phyloP scores from a whole-genome alignment of 345 rosid species.

The Pugionium dolabratum region DNA sequence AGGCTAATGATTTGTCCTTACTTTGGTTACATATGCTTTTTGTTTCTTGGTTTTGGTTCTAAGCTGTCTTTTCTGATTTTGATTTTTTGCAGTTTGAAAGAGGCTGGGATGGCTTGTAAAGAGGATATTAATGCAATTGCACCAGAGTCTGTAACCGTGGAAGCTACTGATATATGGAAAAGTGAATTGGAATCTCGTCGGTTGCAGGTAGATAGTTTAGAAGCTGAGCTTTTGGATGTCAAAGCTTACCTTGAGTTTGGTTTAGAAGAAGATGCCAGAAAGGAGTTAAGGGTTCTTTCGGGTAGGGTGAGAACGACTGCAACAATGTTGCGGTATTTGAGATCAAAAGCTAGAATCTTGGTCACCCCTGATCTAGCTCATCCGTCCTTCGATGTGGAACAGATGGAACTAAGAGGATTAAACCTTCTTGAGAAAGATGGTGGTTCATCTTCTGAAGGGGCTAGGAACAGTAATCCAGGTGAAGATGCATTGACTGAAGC shows the following conservation, averaged over 20 bases:
- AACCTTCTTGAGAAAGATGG: conserved; percentile 61
- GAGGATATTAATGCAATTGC: conserved; percentile 47
- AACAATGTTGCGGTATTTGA: conserved; percentile 63
- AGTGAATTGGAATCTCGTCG: conserved; percentile 62
- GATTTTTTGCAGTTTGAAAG: conserved; percentile 30
- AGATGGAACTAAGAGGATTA: conserved; percentile 48
- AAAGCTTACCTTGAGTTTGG: conserved; percentile 55
- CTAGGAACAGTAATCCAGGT: conserved; percentile 4
- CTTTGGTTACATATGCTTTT: neutral
- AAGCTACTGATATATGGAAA: conserved; percentile 56
- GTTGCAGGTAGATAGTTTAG: conserved; percentile 64
- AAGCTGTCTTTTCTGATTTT: neutral
- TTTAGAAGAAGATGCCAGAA: conserved; percentile 66
- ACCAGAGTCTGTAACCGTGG: conserved; percentile 43
- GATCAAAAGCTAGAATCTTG: conserved; percentile 72
- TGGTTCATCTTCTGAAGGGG: conserved; percentile 55
- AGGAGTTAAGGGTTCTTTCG: conserved; percentile 75
- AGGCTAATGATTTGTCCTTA: conserved; percentile 27
- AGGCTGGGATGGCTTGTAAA: conserved; percentile 54
- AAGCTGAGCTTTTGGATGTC: conserved; percentile 65
- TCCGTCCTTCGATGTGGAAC: conserved; percentile 59
- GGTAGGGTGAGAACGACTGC: conserved; percentile 65
- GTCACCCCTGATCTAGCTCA: conserved; percentile 66
- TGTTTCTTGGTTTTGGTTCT: neutral
- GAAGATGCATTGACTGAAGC: conserved; percentile 14